Base-by-base conservation (phyloP, 129 eudicot genomes). In the Calendula officinalis region DNA sequence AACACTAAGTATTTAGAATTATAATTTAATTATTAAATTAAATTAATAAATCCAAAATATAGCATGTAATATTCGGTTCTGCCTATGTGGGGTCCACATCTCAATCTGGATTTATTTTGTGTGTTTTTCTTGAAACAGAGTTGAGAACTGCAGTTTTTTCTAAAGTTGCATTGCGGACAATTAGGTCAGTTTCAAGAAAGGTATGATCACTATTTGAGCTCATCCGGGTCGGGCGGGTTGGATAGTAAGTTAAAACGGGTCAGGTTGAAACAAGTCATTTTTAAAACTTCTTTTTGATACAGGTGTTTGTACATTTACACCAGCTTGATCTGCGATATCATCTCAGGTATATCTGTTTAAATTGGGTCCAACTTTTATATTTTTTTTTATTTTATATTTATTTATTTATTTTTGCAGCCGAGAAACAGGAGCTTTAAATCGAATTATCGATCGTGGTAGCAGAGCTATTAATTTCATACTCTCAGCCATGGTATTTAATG, bases 401-500 rank as follows among this genome's bases (percentile, higher is more conserved):
- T 43, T 37, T 8, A 68, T 63, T 62, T 71, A 43, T 47, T 5
- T 56, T 43, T 77, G 72, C 80, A 92, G 98, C 67, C 96, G 98
- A 62, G 98, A 92, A 85, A 92, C 98, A 36, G 98, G 98, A 55
- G 98, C 76, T 72, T 75, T 92, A 15, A 92, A 83, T 75, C 88
- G 98, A 54, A 83, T 83, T 9, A 88, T 92, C 64, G 98, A 92
- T 73, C 98, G 98, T 72, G 98, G 98, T 79, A 92, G 98, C 81
- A 88, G 98, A 66, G 98, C 98, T 74, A 92, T 92, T 53, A 92
- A 92, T 74, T 92, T 88, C 63, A 85, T 92, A 42, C 96, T 92
- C 64, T 80, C 96, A 12, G 71, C 98, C 51, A 92, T 92, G 98
- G 98, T 92, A 65, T 92, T 92, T 78, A 92, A 92, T 79, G 91